These are phyloP conservation scores for Arabis alpina DNA, from an alignment of 345 rosid genomes.

Conservation along the genomic window DNA sequence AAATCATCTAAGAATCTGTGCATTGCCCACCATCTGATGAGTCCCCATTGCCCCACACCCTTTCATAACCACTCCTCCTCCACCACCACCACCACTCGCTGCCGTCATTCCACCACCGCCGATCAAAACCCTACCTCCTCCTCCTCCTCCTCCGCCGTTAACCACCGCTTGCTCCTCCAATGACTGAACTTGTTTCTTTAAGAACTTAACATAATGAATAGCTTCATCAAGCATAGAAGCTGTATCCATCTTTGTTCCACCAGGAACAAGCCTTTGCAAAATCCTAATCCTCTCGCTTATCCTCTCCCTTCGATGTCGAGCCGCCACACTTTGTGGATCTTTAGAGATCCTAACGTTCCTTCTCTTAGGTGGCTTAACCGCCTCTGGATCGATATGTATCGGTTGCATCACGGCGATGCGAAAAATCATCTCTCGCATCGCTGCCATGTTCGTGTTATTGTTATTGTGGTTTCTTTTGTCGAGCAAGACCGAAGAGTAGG, in stretches of 20 bases:
- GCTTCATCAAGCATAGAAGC: conserved; percentile 97
- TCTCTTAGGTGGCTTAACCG: conserved; percentile 84
- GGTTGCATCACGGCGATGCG: conserved; percentile 92
- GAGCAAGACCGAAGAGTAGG: conserved; percentile 38
- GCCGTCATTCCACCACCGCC: conserved; percentile 44
- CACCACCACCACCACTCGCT: conserved; percentile 43
- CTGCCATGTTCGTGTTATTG: conserved; percentile 52
- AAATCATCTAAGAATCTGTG: conserved; percentile 64
- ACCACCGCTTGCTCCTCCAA: conserved; percentile 70
- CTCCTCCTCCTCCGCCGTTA: conserved; percentile 42
- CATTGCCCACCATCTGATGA: conserved; percentile 51
- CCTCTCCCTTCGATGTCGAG: conserved; percentile 83
- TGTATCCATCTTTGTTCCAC: conserved; percentile 97
- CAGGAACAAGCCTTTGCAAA: conserved; percentile 93
- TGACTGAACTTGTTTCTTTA: conserved; percentile 83
- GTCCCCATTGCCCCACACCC: conserved; percentile 54
- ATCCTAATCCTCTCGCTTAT: conserved; percentile 91
- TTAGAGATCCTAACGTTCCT: conserved; percentile 88
- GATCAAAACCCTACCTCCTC: conserved; percentile 35
- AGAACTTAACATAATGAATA: conserved; percentile 85
- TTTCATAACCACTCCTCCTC: conserved; percentile 51
- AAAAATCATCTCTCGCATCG: conserved; percentile 88
- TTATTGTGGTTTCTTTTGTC: conserved; percentile 47
- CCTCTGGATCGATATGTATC: conserved; percentile 79
- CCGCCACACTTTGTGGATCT: conserved; percentile 96